A percentile compares a stretch with the other conserved stretches of the same genome.
Conservation (phyloP, 345 rosid genomes). For the Carallia brachiata region DNA sequence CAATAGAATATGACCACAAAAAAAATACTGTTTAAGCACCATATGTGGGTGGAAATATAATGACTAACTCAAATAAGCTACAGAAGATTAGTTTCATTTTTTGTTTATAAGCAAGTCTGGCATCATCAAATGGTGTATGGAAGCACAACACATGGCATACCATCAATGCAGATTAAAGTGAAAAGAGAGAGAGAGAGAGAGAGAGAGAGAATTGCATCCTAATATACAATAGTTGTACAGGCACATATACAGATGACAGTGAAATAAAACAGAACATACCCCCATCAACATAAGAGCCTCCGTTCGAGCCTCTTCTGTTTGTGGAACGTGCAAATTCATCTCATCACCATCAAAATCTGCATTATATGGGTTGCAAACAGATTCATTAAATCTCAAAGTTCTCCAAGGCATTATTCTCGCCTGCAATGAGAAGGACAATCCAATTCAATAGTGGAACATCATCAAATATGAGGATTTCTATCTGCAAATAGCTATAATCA, state of each 20-base stretch:
- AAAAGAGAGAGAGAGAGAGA: not conserved
- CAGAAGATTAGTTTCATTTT: no score
- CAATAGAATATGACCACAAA: no score
- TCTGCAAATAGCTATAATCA: constrained; percentile 31
- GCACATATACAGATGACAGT: constrained; percentile 11
- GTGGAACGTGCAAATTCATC: constrained; percentile 99
- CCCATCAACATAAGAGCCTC: constrained; percentile 98
- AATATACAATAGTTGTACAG: not conserved
- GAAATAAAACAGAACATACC: constrained; percentile 45
- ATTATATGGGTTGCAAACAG: constrained; percentile 99
- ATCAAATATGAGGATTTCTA: constrained; percentile 5
- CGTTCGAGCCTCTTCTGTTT: constrained; percentile 97
- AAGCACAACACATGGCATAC: not conserved
- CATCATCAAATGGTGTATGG: not conserved
- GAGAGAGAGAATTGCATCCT: not conserved
- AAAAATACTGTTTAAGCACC: not conserved
- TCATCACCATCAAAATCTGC: constrained; percentile 99
- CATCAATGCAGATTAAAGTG: not conserved
- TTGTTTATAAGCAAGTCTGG: not conserved
- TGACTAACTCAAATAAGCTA: not conserved
- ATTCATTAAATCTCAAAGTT: constrained; percentile 95
- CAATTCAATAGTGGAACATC: constrained; percentile 14
- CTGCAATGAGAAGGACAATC: constrained; percentile 39
- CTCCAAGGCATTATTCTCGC: constrained; percentile 99
- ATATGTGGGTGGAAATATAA: not conserved